Conservation (phyloP, 2,329 filamentous ascomycete species). For the Domatiomyces globalis region DNA sequence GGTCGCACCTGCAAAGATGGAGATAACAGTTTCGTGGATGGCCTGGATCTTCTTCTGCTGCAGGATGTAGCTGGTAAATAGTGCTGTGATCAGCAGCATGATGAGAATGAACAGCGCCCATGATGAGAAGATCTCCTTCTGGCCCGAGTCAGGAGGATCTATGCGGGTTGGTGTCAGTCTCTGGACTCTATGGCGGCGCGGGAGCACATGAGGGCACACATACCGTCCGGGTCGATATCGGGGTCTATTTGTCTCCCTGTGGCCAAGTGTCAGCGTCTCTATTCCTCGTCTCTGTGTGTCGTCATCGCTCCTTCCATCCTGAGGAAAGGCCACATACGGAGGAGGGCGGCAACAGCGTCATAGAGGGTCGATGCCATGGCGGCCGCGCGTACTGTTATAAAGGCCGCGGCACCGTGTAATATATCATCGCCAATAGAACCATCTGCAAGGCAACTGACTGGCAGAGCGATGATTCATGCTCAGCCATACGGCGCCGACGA, state of each 20-base stretch:
- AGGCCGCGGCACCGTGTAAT: neutral
- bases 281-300: neutral
- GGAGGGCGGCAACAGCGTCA: neutral
- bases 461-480: neutral
- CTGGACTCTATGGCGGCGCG: neutral
- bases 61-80: conserved; percentile 93
- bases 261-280: neutral
- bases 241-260: conserved; percentile 13
- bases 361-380: neutral
- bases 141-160: conserved; percentile 61
- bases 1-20: conserved; percentile 74
- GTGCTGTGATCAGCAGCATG: conserved; percentile 77
- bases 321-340: neutral
- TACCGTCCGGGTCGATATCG: conserved; percentile 13
- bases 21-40: conserved; percentile 94
- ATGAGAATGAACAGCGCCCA: conserved; percentile 98
- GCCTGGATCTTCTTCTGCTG: conserved; percentile 96
- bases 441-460: neutral
- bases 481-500: neutral
- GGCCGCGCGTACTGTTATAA: neutral
- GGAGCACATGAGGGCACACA: neutral
- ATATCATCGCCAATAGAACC: neutral
- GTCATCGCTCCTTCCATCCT: neutral
- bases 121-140: conserved; percentile 90
- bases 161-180: conserved; percentile 5